Evolutionary conservation across 1,284 basidiomycete species (phyloP).

Genomic region (Melampsora americana): DNA sequence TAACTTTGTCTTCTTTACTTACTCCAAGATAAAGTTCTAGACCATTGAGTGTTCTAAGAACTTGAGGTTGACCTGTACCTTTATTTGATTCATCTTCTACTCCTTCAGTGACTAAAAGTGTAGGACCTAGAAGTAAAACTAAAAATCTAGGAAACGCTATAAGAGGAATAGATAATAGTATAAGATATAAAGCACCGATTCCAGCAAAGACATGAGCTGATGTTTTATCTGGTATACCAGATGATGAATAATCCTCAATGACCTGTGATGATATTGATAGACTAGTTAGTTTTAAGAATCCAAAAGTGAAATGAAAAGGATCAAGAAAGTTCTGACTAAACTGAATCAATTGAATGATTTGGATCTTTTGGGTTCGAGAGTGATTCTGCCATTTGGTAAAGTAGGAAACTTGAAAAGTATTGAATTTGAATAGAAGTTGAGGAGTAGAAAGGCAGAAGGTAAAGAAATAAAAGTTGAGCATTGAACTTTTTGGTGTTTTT

Average conservation of each 20-base stretch:
- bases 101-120: constrained; percentile 1
- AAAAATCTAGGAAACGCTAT: constrained; percentile 22
- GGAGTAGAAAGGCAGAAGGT: too few species aligned
- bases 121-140: constrained; percentile 13
- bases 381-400: background rate
- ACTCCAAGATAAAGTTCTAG: constrained; percentile 26
- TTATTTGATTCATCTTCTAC: background rate
- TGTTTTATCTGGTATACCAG: constrained; percentile 28
- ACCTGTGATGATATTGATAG: background rate
- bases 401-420: too few species aligned
- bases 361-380: constrained; percentile 13
- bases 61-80: background rate
- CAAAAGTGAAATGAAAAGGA: background rate
- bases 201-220: constrained; percentile 18
- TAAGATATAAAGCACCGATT: constrained; percentile 9
- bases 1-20: background rate
- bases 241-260: constrained; percentile 19
- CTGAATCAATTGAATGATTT: constrained; percentile 12
- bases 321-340: background rate
- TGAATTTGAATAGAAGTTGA: too few species aligned
- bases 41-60: constrained; percentile 13
- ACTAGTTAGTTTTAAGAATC: background rate
- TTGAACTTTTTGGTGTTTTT: too few species aligned
- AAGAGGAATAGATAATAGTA: constrained; percentile 8
- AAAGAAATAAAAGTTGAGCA: too few species aligned